Evolutionary conservation across 2,329 filamentous ascomycete genomes (phyloP).

Genomic region (Exserohilum rostratum): DNA sequence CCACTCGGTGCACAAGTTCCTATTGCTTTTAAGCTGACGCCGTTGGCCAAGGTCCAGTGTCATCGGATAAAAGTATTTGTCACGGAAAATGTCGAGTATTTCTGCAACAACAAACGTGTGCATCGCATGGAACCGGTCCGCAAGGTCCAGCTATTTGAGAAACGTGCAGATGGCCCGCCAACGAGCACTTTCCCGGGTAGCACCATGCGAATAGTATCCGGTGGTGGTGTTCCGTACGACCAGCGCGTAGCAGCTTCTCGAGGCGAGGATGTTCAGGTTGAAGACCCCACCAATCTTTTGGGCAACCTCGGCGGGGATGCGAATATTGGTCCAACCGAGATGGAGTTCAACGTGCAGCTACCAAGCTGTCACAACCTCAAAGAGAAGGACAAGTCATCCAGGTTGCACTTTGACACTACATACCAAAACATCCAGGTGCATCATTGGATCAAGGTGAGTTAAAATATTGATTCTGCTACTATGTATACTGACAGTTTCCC

Average conservation of each 20-base stretch:
- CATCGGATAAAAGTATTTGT: conserved; percentile 91
- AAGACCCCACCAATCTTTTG: conserved; percentile 71
- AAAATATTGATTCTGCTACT: not conserved
- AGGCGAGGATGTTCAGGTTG: conserved; percentile 61
- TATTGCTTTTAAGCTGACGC: conserved; percentile 92
- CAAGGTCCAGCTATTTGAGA: conserved; percentile 87
- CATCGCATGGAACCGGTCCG: conserved; percentile 82
- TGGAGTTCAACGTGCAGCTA: conserved; percentile 91
- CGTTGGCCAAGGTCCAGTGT: conserved; percentile 89
- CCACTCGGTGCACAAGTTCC: conserved; percentile 86
- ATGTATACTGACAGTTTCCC: conserved; percentile 12
- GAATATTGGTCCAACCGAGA: conserved; percentile 86
- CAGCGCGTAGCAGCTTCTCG: conserved; percentile 61
- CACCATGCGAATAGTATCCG: conserved; percentile 75
- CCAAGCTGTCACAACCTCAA: conserved; percentile 86
- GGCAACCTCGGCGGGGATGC: conserved; percentile 76
- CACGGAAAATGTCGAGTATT: conserved; percentile 90
- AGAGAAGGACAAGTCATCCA: conserved; percentile 68
- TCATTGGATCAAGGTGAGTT: conserved; percentile 89
- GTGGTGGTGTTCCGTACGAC: conserved; percentile 77
- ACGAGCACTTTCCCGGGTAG: conserved; percentile 76
- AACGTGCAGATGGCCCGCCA: conserved; percentile 78
- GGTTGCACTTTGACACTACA: conserved; percentile 86
- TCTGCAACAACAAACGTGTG: conserved; percentile 82
- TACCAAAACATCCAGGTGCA: conserved; percentile 93